These are phyloP conservation scores for Maudiozyma pseudohumilis DNA, from an alignment of 805 yeast species.

Conservation along the genomic window DNA sequence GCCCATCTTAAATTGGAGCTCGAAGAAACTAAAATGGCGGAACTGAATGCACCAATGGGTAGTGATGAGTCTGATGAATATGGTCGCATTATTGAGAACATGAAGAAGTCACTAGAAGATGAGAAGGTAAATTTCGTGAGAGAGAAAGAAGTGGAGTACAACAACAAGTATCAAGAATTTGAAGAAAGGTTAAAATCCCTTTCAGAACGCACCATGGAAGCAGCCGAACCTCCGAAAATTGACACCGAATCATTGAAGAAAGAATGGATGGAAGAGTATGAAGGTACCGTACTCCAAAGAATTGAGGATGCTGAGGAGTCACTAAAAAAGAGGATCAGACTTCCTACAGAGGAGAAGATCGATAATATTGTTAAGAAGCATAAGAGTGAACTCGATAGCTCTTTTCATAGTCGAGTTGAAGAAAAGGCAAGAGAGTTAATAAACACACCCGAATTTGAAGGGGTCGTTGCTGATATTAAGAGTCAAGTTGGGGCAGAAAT, in stretches of 20 bases:
- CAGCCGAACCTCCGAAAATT: neutral
- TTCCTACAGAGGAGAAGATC: conserved; percentile 38
- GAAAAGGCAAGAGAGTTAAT: conserved; percentile 7
- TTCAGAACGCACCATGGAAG: neutral
- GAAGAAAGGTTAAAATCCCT: conserved; percentile 9
- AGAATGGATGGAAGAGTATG: conserved; percentile 31
- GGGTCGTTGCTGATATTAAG: conserved; percentile 5
- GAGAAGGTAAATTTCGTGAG: conserved; percentile 19
- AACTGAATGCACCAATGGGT: conserved; percentile 11
- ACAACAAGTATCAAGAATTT: conserved; percentile 13
- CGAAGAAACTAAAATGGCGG: conserved; percentile 12
- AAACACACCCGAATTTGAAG: conserved; percentile 2
- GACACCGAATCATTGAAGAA: conserved; percentile 11
- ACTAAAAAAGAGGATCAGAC: conserved; percentile 38
- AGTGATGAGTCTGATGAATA: conserved; percentile 20
- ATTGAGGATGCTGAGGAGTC: conserved; percentile 34
- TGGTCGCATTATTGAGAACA: conserved; percentile 18
- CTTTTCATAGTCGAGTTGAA: conserved; percentile 7
- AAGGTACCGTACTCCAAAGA: conserved; percentile 20
- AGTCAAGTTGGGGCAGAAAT: conserved; percentile 11
- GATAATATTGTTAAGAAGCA: conserved; percentile 39
- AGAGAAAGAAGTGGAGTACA: conserved; percentile 17
- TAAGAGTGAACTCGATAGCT: conserved; percentile 12
- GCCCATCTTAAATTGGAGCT: conserved; percentile 17
- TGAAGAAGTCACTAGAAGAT: conserved; percentile 22